Evolutionary conservation across 441 rosid species (phyloP), one percentile per base, ranked within the genome.

Genomic region (Lepidium campestre): DNA sequence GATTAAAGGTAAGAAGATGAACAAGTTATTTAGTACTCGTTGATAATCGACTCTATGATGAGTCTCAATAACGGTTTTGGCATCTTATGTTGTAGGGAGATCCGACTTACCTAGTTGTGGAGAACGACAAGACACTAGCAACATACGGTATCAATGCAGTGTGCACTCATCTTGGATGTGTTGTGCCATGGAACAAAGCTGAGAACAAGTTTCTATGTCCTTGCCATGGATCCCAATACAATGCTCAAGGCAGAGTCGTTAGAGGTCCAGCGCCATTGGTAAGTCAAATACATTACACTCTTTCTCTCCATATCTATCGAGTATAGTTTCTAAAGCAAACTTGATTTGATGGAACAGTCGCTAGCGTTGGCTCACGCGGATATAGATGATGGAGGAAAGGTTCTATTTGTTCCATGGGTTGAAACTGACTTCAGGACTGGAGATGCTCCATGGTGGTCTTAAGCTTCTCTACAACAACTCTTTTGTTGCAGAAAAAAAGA

Each of bases 191-290:
- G 79, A 90, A 93, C 73, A 11, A 72, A 69, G 90, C 93, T 32
- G 99, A 90, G 84, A 93, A 93, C 47, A 90, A 90, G 81, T 93
- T 93, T 82, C 83, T 93, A 67, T 93, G 99, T 74, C 99, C 99
- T 18, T 93, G 99, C 86, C 97, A 93, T 66, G 99, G 97, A 22
- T 93, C 99, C 17, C 97, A 93, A 68, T 93, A 93, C 87, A 93
- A 91, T 23, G 78, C 92, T 5, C 96, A 93, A 81, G 98, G 98
- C 58, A 87, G 80, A 82, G 98, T 93, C 36, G 97, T 93, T 53
- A 80, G 98, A 81, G 98, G 98, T 44, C 98, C 99, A 34, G 99
- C 99, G 3, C 99, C 99, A 37, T 76, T 93, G 88, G 97, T 90
- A 75, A 84, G 86, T 53, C 47, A 32, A 44, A 29, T 23, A 22